Base-by-base conservation (phyloP, 176 grass and related monocot genomes). In the Otatea glauca region DNA sequence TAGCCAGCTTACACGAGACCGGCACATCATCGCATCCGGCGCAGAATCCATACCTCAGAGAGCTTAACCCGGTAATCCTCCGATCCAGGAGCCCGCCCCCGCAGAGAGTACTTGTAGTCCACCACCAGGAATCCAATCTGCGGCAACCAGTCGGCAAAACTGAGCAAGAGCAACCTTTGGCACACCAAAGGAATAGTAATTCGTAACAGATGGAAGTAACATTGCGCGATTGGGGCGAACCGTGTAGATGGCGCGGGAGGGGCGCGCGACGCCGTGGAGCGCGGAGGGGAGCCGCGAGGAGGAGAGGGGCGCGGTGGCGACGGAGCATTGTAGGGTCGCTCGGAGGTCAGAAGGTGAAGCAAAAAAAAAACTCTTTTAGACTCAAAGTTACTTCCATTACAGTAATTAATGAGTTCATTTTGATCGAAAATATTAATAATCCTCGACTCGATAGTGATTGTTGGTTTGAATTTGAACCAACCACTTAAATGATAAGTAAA, bases 31-130 rank as follows among this genome's bases (percentile, higher is more conserved):
- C 16, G 9, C 37, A n/a, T 70, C 23, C 21, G 4, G 53, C 8
- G 34, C 45, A 65, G 61, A 39, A 78, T 39, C 48, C 56, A 47
- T 67, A 97, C 95, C 92, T 97, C 89, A 12, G 93, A 93, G 53
- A 90, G 89, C 91, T 93, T 95, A 63, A 21, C 82, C 62, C 65
- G 82, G 80, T 98, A 92, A 48, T 93, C 83, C 24, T 76, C 73
- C 14, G 91, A 92, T 39, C 77, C 79, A 73, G 62, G 76, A 85
- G 83, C 44, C 76, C 92, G 70, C 1, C 68, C 82, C 47, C 80
- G 86, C 9, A 98, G 83, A 8, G 87, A 92, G 79, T 92, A 95
- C 68, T 95, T 98, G 89, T 98, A 98, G 75, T 98, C 92, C 56
- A 70, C 83, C 60, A 89, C 80, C 62, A 98, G 76, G 47, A 92